Percentiles rank a stretch among this genome's conserved stretches.
Conservation (phyloP, 352 stramenopile species). For the Thalassiosira oceanica region DNA sequence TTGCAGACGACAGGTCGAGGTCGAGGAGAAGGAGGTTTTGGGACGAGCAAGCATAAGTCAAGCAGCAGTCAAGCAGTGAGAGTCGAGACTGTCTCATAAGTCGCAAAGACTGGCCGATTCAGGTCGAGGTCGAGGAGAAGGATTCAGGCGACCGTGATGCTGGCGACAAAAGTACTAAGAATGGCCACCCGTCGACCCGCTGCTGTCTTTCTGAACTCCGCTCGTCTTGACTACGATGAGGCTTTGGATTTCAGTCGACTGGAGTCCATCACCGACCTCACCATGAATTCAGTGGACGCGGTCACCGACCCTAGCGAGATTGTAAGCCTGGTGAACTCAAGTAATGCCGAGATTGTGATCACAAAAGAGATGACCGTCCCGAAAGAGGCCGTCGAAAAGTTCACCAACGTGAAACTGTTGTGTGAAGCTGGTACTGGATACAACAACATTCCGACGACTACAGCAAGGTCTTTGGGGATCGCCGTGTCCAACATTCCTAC, state of each 20-base stretch:
- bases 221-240: conserved; percentile 72
- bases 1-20: too few relatives aligned
- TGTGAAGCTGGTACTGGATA: conserved; percentile 81
- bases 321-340: conserved; percentile 48
- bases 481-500: conserved; percentile 75
- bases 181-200: conserved; percentile 41
- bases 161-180: too few relatives aligned
- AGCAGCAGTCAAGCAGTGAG: too few relatives aligned
- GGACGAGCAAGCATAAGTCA: too few relatives aligned
- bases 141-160: too few relatives aligned
- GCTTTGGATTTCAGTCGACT: conserved; percentile 61
- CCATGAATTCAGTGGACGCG: conserved; percentile 52
- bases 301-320: conserved; percentile 66
- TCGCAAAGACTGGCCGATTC: too few relatives aligned
- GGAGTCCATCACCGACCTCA: conserved; percentile 44
- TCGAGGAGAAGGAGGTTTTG: too few relatives aligned
- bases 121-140: too few relatives aligned
- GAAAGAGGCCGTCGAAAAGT: conserved; percentile 40
- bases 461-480: conserved; percentile 41
- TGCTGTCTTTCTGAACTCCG: conserved; percentile 71
- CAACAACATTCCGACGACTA: conserved; percentile 74
- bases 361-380: conserved; percentile 79
- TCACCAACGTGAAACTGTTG: conserved; percentile 70
- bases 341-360: conserved; percentile 74
- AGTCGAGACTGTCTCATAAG: too few relatives aligned